Percentiles rank a stretch among this genome's conserved stretches.
Conservation (phyloP, 306 rosid species). For the Chamaecrista fasciculata region DNA sequence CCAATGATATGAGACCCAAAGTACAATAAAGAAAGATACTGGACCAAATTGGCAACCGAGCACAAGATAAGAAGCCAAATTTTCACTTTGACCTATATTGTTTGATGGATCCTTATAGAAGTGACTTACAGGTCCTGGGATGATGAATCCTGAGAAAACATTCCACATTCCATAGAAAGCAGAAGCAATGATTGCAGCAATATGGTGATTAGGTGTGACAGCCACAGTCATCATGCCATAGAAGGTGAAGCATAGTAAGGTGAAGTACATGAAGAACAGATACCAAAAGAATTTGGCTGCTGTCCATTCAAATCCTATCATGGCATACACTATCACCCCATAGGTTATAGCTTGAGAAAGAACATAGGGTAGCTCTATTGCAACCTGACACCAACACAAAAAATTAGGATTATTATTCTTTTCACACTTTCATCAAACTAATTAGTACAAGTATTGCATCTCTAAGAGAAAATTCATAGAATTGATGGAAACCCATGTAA, state of each 20-base stretch:
- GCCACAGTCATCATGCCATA: slow-evolving; percentile 67
- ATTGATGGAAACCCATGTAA: no score
- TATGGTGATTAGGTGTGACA: slow-evolving; percentile 57
- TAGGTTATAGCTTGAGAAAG: slow-evolving; percentile 43
- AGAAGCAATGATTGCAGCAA: slow-evolving; percentile 52
- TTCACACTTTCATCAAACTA: no score
- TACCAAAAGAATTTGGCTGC: slow-evolving; percentile 57
- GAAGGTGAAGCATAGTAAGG: slow-evolving; percentile 61
- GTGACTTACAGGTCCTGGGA: slow-evolving; percentile 52
- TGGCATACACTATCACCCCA: slow-evolving; percentile 54
- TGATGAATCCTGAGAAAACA: slow-evolving; percentile 58
- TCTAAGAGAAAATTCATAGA: no score
- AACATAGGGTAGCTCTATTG: slow-evolving; percentile 56
- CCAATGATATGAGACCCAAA: no score
- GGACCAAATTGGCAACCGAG: no score
- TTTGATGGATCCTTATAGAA: no score
- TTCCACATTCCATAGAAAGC: slow-evolving; percentile 59
- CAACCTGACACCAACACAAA: slow-evolving; percentile 36
- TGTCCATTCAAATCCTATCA: slow-evolving; percentile 64
- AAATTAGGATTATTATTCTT: no score
- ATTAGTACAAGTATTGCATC: no score
- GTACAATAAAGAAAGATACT: no score
- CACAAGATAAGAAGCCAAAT: no score
- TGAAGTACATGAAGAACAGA: slow-evolving; percentile 55
- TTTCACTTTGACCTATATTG: no score